These are phyloP conservation scores for Paxillus rubicundulus DNA, from an alignment of 768 basidiomycete genomes.

Conservation along the genomic window DNA sequence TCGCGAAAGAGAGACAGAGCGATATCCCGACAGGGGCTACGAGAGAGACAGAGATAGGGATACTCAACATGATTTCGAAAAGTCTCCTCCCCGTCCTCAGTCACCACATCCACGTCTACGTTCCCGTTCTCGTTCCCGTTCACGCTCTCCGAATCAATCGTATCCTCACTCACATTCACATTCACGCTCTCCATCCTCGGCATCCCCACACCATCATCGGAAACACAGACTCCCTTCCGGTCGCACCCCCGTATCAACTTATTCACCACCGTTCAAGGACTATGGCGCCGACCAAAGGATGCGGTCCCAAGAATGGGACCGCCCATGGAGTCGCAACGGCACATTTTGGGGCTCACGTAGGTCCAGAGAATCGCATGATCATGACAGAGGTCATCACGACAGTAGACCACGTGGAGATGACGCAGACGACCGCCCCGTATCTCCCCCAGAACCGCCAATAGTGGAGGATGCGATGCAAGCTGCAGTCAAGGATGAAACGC, in stretches of 20 bases:
- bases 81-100: slow-evolving; percentile 11
- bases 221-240: too few relatives aligned
- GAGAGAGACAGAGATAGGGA: slow-evolving; percentile 23
- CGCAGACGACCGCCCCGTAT: slow-evolving; percentile 20
- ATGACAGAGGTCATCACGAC: slow-evolving; percentile 8
- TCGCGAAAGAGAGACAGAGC: slow-evolving; percentile 21
- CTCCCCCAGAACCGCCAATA: slow-evolving; percentile 24
- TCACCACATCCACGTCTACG: slow-evolving; percentile 18
- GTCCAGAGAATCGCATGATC: slow-evolving; percentile 11
- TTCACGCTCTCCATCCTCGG: not conserved
- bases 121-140: not conserved
- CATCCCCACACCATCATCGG: too few relatives aligned
- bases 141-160: too few relatives aligned
- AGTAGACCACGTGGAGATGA: slow-evolving; percentile 1
- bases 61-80: too few relatives aligned
- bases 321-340: too few relatives aligned
- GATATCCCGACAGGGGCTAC: slow-evolving; percentile 21
- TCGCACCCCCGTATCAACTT: too few relatives aligned
- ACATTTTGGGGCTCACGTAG: not conserved
- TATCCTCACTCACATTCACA: too few relatives aligned
- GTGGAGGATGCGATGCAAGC: slow-evolving; percentile 4
- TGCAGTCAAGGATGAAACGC: slow-evolving; percentile 28
- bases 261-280: too few relatives aligned
- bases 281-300: too few relatives aligned
- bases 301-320: too few relatives aligned